A percentile compares a stretch with the other conserved stretches of the same genome.
Evolutionary conservation across 2,329 filamentous ascomycete species (phyloP).

Genomic region (Hymenoscyphus scutula): DNA sequence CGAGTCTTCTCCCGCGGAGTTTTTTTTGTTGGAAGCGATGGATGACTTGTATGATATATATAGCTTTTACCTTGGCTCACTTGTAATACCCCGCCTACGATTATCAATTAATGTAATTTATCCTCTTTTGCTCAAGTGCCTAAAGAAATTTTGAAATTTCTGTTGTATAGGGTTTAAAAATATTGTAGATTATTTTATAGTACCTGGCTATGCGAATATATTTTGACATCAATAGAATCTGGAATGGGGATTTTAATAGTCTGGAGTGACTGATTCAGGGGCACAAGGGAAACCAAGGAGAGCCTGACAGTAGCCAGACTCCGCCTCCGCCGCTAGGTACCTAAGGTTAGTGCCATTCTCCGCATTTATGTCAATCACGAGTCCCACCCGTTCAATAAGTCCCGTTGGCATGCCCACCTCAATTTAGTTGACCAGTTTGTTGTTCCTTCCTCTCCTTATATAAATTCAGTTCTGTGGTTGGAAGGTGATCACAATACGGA

Average conservation of each 20-base stretch:
- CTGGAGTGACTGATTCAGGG: neutral
- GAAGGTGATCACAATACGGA: neutral
- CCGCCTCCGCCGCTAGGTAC: neutral
- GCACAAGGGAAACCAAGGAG: neutral
- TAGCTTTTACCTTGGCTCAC: slow-evolving; percentile 1
- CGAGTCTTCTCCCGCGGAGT: neutral
- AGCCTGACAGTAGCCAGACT: neutral
- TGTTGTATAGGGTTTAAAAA: too few relatives aligned
- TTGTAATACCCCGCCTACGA: slow-evolving; percentile 12
- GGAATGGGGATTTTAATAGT: neutral
- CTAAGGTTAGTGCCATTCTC: slow-evolving; percentile 2
- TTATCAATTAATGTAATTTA: slow-evolving; percentile 19
- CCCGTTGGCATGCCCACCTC: neutral
- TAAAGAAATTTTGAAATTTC: too few relatives aligned
- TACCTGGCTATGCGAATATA: neutral
- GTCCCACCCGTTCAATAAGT: neutral
- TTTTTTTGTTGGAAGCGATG: neutral
- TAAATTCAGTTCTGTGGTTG: neutral
- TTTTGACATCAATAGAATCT: neutral
- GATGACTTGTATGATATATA: slow-evolving; percentile 9
- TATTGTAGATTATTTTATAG: too few relatives aligned
- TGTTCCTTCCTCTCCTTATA: neutral
- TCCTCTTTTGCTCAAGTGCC: slow-evolving; percentile 1
- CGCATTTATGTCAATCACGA: neutral
- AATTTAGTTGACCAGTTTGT: neutral